Evolutionary conservation across 305 asterid species (phyloP).

Genomic region (Striga hermonthica): DNA sequence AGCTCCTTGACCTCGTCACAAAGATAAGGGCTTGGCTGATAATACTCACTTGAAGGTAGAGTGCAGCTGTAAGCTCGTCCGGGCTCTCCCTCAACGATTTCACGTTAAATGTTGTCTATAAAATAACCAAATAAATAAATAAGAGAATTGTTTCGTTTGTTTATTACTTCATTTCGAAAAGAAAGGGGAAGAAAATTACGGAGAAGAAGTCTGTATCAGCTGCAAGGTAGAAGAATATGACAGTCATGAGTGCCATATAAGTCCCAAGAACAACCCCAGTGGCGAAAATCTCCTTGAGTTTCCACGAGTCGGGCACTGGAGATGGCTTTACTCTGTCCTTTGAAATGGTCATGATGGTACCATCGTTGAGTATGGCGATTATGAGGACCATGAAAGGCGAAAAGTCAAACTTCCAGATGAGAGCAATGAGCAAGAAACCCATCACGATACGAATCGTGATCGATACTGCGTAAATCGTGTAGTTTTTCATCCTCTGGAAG

Average conservation of each 20-base stretch:
- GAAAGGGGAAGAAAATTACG: conserved; percentile 28
- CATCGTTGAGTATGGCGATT: conserved; percentile 64
- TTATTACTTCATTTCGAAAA: neutral
- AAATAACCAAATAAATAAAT: neutral
- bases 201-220: conserved; percentile 46
- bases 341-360: conserved; percentile 74
- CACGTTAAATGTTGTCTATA: conserved; percentile 37
- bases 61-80: conserved; percentile 56
- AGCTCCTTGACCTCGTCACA: conserved; percentile 62
- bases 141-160: neutral
- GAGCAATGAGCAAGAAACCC: conserved; percentile 69
- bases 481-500: conserved; percentile 73
- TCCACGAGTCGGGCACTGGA: conserved; percentile 70
- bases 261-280: conserved; percentile 64
- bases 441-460: conserved; percentile 64
- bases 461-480: conserved; percentile 66
- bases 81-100: conserved; percentile 39
- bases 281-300: conserved; percentile 64
- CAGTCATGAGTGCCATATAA: conserved; percentile 61
- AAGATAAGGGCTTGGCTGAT: conserved; percentile 66
- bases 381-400: conserved; percentile 68
- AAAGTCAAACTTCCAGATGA: conserved; percentile 67
- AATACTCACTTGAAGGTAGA: conserved; percentile 72
- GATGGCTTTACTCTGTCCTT: conserved; percentile 69
- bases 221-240: conserved; percentile 57